Conservation (phyloP, 805 yeast genomes). For the Starmerella sp. region DNA sequence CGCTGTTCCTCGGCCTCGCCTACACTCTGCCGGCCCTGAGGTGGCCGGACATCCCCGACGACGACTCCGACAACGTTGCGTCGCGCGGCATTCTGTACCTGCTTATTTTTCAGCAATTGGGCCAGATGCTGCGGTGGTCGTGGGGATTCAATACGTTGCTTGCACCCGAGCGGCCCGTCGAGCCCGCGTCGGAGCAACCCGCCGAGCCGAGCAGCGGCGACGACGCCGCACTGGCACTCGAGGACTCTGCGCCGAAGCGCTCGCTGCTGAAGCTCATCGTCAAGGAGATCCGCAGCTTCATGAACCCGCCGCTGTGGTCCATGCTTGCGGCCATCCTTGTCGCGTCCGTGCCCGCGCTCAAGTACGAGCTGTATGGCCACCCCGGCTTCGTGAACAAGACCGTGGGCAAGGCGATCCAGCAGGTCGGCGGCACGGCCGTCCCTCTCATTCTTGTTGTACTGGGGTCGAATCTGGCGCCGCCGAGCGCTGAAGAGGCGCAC, state of each 20-base stretch:
- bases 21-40: conserved; percentile 45
- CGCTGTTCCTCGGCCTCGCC: conserved; percentile 62
- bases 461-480: conserved; percentile 53
- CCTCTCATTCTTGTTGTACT: conserved; percentile 51
- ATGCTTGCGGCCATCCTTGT: conserved; percentile 51
- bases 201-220: too few relatives aligned
- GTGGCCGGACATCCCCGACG: conserved; percentile 49
- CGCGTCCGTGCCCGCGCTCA: conserved; percentile 43
- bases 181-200: not conserved
- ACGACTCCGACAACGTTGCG: conserved; percentile 46
- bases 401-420: conserved; percentile 41
- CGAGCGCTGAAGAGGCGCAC: conserved; percentile 34
- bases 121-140: conserved; percentile 57
- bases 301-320: conserved; percentile 59
- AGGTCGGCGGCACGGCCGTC: conserved; percentile 47
- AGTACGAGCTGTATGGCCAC: conserved; percentile 35
- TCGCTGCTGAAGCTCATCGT: conserved; percentile 3
- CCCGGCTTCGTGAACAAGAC: conserved; percentile 42
- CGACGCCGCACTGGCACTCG: not conserved
- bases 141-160: conserved; percentile 59
- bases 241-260: not conserved
- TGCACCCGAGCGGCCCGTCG: conserved; percentile 28
- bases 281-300: conserved; percentile 29
- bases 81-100: conserved; percentile 51
- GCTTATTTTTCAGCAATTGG: conserved; percentile 54